Evolutionary conservation across 2,329 filamentous ascomycete species (phyloP).

Genomic region (Hysterium pulicare): DNA sequence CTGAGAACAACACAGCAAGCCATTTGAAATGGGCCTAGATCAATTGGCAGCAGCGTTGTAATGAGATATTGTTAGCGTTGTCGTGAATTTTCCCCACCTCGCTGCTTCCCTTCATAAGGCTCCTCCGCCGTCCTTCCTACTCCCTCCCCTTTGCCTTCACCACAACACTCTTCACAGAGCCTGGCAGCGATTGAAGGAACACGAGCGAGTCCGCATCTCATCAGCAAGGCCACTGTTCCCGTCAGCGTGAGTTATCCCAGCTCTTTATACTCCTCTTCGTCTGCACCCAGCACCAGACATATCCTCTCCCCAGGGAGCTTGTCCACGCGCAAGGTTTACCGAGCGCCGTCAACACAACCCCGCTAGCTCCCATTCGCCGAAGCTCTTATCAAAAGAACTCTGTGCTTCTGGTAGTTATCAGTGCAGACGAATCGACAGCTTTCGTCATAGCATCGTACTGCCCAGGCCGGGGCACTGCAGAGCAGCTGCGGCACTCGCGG

Average conservation of each 20-base stretch:
- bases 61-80: slow-evolving; percentile 31
- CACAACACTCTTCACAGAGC: slow-evolving; percentile 2
- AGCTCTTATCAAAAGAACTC: slow-evolving; percentile 29
- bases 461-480: slow-evolving; percentile 10
- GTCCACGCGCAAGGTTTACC: slow-evolving; percentile 22
- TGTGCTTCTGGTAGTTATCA: slow-evolving; percentile 25
- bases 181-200: slow-evolving; percentile 30
- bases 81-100: slow-evolving; percentile 34
- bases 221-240: slow-evolving; percentile 20
- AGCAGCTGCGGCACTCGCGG: slow-evolving; percentile 17
- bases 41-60: slow-evolving; percentile 26
- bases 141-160: slow-evolving; percentile 12
- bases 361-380: slow-evolving; percentile 31
- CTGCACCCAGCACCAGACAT: slow-evolving; percentile 13
- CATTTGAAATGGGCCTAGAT: slow-evolving; percentile 24
- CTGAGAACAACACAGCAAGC: slow-evolving; percentile 16
- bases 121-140: slow-evolving; percentile 19
- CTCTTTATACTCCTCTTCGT: slow-evolving; percentile 12
- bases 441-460: slow-evolving; percentile 22
- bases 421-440: slow-evolving; percentile 14
- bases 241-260: too few relatives aligned
- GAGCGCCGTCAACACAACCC: slow-evolving; percentile 19
- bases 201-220: slow-evolving; percentile 16
- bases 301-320: slow-evolving; percentile 10
- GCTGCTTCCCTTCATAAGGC: slow-evolving; percentile 35